Evolutionary conservation across 345 rosid species (phyloP), one percentile per base, ranked within the genome.

Genomic region (Salix viminalis): DNA sequence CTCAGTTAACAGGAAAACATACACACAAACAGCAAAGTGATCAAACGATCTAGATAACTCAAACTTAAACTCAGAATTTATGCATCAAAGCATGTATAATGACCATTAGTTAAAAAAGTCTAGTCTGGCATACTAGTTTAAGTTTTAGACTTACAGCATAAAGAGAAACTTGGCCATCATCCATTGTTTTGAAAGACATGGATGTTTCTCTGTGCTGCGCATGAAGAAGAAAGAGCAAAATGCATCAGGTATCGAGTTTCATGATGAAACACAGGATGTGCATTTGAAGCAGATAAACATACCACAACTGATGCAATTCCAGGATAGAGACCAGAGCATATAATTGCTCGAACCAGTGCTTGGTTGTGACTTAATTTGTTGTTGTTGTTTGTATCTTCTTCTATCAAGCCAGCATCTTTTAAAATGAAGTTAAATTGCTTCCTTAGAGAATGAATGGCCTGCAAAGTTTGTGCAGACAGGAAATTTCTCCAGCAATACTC

Each of bases 401-500:
- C 89, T 73, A 93, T 75, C 60, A 96, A 81, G 72, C 94, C 92
- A 78, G 95, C 97, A 78, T 96, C 98, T 86, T 80, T 91, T 79
- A 96, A 85, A 79, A 93, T 90, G 86, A 85, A 92, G 84, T 87
- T 88, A 73, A 93, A 96, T 78, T 96, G 99, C 77, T 92, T 96
- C 77, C 97, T 81, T 46, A 96, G 89, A 81, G 99, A 94, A 87
- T 96, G 93, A 61, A 96, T 93, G 18, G 98, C 98, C 80, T 96
- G 97, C 84, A 96, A 89, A 24, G 99, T 96, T 81, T 96, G 99
- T 37, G 94, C 88, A 78, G 98, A 96, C 68, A 96, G 87, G 80
- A 96, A 96, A 86, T 96, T 96, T 69, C 97, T 92, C 99, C 99
- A 96, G 81, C 97, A 96, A 81, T 90, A 96, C 81, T 96, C 99